Percentiles rank a stretch among this genome's conserved stretches.
Conservation (phyloP, 2,329 filamentous ascomycete genomes). For the Furcasterigmium sp. region DNA sequence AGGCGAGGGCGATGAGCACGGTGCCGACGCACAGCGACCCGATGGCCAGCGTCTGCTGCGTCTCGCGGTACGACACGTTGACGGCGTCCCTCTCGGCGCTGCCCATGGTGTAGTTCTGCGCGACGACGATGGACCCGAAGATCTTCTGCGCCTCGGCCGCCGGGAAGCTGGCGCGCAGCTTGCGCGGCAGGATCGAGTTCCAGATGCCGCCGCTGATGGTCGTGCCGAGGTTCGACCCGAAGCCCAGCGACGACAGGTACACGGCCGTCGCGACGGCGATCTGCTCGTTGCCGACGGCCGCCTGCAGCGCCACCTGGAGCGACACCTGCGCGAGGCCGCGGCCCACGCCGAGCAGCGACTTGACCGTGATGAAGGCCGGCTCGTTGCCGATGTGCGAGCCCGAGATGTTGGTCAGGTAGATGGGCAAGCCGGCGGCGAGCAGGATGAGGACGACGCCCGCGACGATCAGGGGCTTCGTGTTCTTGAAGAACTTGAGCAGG, state of each 20-base stretch:
- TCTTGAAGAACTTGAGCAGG: constrained; percentile 29
- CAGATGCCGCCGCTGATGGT: constrained; percentile 31
- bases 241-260: constrained; percentile 27
- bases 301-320: constrained; percentile 19
- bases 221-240: constrained; percentile 17
- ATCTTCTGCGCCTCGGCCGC: constrained; percentile 14
- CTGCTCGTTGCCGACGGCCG: constrained; percentile 23
- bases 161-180: constrained; percentile 18
- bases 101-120: constrained; percentile 15
- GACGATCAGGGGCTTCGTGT: constrained; percentile 24
- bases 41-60: constrained; percentile 20
- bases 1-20: constrained; percentile 11
- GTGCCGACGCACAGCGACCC: constrained; percentile 13
- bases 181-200: constrained; percentile 21
- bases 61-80: constrained; percentile 19
- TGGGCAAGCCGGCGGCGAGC: constrained; percentile 25
- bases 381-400: constrained; percentile 21
- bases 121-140: constrained; percentile 17
- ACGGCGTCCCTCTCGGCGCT: constrained; percentile 15
- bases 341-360: constrained; percentile 26
- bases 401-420: constrained; percentile 20
- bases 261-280: constrained; percentile 29
- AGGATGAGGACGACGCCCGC: constrained; percentile 25
- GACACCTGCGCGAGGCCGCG: constrained; percentile 27
- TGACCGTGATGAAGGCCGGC: constrained; percentile 26